Evolutionary conservation across 2,329 filamentous ascomycete genomes (phyloP).

Genomic region (Cryphonectria naterciae): DNA sequence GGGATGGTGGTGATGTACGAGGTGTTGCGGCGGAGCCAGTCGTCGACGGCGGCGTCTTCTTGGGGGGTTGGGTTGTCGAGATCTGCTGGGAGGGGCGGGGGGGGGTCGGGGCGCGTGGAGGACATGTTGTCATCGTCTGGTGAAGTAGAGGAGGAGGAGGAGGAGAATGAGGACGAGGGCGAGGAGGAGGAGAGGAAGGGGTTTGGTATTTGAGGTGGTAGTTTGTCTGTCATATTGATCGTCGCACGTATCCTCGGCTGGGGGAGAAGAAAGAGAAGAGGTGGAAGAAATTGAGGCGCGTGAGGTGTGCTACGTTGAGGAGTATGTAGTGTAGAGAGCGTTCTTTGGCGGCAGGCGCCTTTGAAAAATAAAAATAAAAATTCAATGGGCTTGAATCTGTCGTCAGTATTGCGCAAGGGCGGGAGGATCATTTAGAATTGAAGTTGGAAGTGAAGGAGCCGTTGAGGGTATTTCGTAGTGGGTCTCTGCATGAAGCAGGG

Average conservation of each 20-base stretch:
- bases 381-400: background rate
- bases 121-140: background rate
- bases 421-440: constrained; percentile 1
- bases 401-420: background rate
- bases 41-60: constrained; percentile 24
- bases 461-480: background rate
- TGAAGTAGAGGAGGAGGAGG: background rate
- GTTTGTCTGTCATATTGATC: constrained; percentile 7
- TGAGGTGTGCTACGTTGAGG: no score
- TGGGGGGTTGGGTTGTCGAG: constrained; percentile 25
- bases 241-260: background rate
- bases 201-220: constrained; percentile 5
- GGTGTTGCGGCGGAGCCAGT: constrained; percentile 26
- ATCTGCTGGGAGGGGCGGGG: constrained; percentile 22
- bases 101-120: constrained; percentile 14
- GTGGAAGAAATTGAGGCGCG: background rate
- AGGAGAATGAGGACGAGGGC: background rate
- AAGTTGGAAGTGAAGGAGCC: background rate
- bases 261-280: background rate
- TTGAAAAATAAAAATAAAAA: background rate
- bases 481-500: background rate
- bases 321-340: background rate
- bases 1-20: constrained; percentile 27
- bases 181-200: background rate
- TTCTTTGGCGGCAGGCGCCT: background rate